phyloP scores from a whole-genome alignment of 768 basidiomycete species.

The Mycena venus region DNA sequence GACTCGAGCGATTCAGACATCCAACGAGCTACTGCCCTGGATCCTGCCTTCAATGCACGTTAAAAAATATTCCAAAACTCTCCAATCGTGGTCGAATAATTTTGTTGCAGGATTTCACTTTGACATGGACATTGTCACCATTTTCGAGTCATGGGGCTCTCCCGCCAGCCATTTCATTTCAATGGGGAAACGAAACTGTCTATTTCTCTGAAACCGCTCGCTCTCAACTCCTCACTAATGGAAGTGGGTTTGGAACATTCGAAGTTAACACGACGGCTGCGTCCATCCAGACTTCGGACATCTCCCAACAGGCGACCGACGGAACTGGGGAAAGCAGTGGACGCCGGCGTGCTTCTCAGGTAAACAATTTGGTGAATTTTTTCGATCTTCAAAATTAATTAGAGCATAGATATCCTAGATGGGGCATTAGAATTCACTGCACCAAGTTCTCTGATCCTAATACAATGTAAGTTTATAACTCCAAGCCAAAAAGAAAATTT shows the following conservation, averaged over 20 bases:
- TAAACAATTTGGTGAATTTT: constrained; percentile 13
- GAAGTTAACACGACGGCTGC: constrained; percentile 40
- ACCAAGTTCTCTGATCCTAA: constrained; percentile 44
- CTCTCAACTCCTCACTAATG: constrained; percentile 49
- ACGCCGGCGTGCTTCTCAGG: constrained; percentile 46
- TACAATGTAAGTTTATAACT: constrained; percentile 45
- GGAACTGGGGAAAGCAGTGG: constrained; percentile 30
- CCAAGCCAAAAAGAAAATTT: not conserved
- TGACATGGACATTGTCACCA: constrained; percentile 57
- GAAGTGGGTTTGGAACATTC: constrained; percentile 56
- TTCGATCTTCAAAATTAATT: not conserved
- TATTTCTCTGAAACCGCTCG: constrained; percentile 53
- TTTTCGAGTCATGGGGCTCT: constrained; percentile 50
- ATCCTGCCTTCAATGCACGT: constrained; percentile 45
- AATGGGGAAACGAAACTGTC: constrained; percentile 48
- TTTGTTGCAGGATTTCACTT: constrained; percentile 41
- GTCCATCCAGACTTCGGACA: constrained; percentile 21
- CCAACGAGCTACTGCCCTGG: constrained; percentile 42
- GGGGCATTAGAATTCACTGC: constrained; percentile 57
- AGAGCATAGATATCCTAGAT: constrained; percentile 49
- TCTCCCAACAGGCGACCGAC: not conserved
- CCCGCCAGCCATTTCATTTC: constrained; percentile 49
- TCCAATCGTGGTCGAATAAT: not conserved
- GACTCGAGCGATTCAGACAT: constrained; percentile 51
- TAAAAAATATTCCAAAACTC: not conserved